A percentile compares a stretch with the other conserved stretches of the same genome.
Evolutionary conservation across 441 rosid species (phyloP).

Genomic region (Melastoma candidum): DNA sequence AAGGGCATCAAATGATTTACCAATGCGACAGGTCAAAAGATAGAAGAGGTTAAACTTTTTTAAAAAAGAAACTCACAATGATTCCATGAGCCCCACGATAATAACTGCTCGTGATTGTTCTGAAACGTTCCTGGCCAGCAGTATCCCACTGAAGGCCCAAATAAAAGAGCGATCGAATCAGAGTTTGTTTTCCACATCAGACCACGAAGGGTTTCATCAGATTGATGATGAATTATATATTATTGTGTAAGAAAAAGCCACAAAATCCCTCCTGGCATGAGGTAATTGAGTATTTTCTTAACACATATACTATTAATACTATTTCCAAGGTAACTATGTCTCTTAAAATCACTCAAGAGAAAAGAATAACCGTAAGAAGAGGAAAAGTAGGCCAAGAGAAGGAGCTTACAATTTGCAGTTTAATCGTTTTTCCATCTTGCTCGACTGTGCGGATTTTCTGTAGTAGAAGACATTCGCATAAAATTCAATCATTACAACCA

Average conservation of each 20-base stretch:
- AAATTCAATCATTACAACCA: too few species aligned
- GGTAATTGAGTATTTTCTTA: too few species aligned
- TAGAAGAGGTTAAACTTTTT: neutral
- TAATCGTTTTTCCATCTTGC: slow-evolving; percentile 76
- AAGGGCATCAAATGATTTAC: neutral
- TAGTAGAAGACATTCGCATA: too few species aligned
- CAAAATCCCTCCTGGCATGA: too few species aligned
- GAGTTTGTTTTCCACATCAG: too few species aligned
- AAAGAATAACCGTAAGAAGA: neutral
- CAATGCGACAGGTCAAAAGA: neutral
- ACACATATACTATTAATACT: too few species aligned
- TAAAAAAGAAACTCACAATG: slow-evolving; percentile 35
- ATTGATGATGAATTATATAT: too few species aligned
- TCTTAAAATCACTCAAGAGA: neutral
- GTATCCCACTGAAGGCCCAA: slow-evolving; percentile 67
- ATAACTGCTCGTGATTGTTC: slow-evolving; percentile 93
- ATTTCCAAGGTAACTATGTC: neutral
- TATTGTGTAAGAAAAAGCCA: too few species aligned
- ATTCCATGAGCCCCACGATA: slow-evolving; percentile 98
- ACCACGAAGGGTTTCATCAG: too few species aligned
- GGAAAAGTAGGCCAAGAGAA: too few species aligned
- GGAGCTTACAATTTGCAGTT: slow-evolving; percentile 71
- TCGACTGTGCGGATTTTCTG: slow-evolving; percentile 85
- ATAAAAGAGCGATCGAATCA: slow-evolving; percentile 2
- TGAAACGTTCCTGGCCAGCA: slow-evolving; percentile 93